These are phyloP conservation scores for Cytospora piceae DNA, from an alignment of 2,329 filamentous ascomycete genomes.

Conservation along the genomic window DNA sequence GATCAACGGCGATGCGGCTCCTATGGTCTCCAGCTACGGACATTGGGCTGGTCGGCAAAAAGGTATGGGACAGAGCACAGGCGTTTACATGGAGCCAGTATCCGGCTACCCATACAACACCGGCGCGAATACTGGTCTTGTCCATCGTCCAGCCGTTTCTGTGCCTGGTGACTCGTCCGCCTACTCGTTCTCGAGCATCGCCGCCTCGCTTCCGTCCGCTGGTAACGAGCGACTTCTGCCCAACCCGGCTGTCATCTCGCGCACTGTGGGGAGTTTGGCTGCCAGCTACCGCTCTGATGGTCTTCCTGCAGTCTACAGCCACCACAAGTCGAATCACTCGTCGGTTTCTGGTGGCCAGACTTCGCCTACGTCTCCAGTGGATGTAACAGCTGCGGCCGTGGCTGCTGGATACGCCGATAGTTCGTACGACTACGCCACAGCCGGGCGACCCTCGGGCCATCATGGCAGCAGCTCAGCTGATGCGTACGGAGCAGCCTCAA, in stretches of 20 bases:
- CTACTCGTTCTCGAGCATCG: slow-evolving; percentile 48
- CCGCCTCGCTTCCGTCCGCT: slow-evolving; percentile 44
- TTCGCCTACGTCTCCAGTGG: slow-evolving; percentile 34
- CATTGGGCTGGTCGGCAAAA: slow-evolving; percentile 29
- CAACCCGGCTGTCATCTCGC: slow-evolving; percentile 38
- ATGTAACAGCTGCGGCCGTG: slow-evolving; percentile 34
- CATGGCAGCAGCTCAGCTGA: slow-evolving; percentile 26
- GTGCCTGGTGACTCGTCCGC: slow-evolving; percentile 39
- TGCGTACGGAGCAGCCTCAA: slow-evolving; percentile 23
- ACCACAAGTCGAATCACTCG: slow-evolving; percentile 33
- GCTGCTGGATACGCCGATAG: slow-evolving; percentile 20
- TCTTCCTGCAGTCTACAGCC: slow-evolving; percentile 26
- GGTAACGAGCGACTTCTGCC: slow-evolving; percentile 41
- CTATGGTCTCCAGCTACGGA: slow-evolving; percentile 40
- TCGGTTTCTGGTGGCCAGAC: slow-evolving; percentile 30
- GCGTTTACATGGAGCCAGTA: slow-evolving; percentile 44
- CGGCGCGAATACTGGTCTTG: slow-evolving; percentile 35
- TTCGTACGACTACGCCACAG: slow-evolving; percentile 29
- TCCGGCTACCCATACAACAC: slow-evolving; percentile 40
- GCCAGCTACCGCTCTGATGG: slow-evolving; percentile 38
- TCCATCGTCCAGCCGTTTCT: slow-evolving; percentile 41
- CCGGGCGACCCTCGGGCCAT: slow-evolving; percentile 31
- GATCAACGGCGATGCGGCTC: slow-evolving; percentile 40
- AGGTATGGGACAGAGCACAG: slow-evolving; percentile 26
- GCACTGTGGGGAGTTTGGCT: slow-evolving; percentile 37